Conservation (phyloP, 108 stramenopile species). For the Skeletonema grethae region DNA sequence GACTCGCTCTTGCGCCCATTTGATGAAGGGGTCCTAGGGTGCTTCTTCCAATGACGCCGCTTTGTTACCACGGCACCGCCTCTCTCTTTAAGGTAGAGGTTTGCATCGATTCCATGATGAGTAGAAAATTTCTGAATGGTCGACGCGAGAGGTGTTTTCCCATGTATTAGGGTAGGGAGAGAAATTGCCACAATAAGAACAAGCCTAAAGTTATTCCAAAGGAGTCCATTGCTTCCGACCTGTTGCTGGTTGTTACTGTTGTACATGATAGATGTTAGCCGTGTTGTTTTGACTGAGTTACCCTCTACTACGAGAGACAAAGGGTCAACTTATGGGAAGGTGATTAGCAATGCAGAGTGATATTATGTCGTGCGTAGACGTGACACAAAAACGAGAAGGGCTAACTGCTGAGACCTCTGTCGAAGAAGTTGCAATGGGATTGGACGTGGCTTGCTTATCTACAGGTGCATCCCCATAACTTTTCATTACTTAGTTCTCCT, state of each 20-base stretch:
- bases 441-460: neutral
- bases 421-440: neutral
- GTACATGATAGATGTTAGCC: neutral
- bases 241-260: neutral
- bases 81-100: slow-evolving; percentile 36
- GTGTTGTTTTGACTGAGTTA: neutral
- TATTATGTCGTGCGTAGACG: neutral
- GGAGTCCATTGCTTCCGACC: neutral
- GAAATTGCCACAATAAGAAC: neutral
- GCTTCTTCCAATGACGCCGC: slow-evolving; percentile 12
- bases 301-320: neutral
- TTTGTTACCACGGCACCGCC: slow-evolving; percentile 34
- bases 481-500: no score
- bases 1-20: neutral
- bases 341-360: neutral
- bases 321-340: slow-evolving; percentile 3
- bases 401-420: neutral
- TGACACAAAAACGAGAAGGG: neutral
- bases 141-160: slow-evolving; percentile 21
- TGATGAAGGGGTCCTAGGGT: neutral
- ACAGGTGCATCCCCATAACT: no score
- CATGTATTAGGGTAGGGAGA: neutral
- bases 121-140: slow-evolving; percentile 17
- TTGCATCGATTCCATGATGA: slow-evolving; percentile 39
- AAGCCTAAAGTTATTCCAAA: neutral